phyloP scores from a whole-genome alignment of 495 filamentous ascomycete species.

The Neurospora cerealis region DNA sequence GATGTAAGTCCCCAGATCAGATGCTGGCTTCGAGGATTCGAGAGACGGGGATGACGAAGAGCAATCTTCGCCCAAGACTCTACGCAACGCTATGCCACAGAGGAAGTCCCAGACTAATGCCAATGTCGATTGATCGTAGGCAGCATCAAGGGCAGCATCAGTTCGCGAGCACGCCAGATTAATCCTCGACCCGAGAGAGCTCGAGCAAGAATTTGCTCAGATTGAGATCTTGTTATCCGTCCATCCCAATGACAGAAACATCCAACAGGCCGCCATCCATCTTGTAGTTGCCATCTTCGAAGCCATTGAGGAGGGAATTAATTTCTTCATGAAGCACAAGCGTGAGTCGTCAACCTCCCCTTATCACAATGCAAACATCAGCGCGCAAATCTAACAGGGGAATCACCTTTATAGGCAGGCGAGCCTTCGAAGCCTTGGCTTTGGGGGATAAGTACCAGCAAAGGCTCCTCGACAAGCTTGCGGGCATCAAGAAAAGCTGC shows the following conservation, averaged over 20 bases:
- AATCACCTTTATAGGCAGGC: not conserved
- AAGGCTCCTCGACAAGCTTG: not conserved
- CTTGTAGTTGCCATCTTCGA: not conserved
- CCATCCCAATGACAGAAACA: not conserved
- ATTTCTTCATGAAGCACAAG: not conserved
- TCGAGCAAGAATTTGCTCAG: not conserved
- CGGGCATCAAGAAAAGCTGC: not conserved
- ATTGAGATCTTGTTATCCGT: not conserved
- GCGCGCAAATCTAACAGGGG: not conserved
- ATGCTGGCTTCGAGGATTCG: not conserved
- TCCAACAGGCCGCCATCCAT: not conserved
- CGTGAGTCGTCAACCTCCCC: not conserved
- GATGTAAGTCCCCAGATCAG: not conserved
- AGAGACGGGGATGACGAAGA: not conserved
- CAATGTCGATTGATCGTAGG: not conserved
- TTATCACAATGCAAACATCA: not conserved
- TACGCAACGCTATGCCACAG: not conserved
- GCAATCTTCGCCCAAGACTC: not conserved
- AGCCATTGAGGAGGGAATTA: not conserved
- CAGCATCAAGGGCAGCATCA: not conserved
- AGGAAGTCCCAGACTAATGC: not conserved
- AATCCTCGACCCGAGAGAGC: not conserved
- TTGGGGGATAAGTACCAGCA: not conserved
- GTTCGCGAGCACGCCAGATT: not conserved
- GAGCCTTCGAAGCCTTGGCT: not conserved